Conservation (phyloP, 1,284 basidiomycete species). For the Trichosporon coremiiforme region DNA sequence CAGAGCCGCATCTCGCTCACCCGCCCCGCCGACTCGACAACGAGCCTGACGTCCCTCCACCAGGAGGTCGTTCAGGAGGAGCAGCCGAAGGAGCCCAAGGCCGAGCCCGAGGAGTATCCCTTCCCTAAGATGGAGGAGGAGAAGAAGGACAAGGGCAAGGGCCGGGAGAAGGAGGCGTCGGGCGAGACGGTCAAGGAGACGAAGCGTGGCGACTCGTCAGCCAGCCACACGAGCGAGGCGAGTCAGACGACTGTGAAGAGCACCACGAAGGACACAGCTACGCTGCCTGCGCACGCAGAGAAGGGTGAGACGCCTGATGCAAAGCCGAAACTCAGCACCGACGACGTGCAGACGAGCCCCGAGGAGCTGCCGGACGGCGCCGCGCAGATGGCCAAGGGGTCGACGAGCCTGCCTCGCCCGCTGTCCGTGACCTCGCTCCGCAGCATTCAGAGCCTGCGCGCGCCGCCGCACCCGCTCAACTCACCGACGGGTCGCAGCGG, state of each 20-base stretch:
- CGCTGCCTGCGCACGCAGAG: background rate
- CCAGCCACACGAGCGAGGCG: background rate
- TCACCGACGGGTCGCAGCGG: conserved; percentile 37
- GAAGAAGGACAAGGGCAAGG: too few species aligned
- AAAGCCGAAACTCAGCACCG: background rate
- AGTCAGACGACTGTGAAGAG: background rate
- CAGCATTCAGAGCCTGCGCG: conserved; percentile 49
- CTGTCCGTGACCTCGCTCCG: conserved; percentile 37
- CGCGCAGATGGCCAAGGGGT: background rate
- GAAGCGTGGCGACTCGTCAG: background rate
- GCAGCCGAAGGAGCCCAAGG: conserved; percentile 8
- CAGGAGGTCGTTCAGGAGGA: background rate
- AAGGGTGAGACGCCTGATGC: background rate
- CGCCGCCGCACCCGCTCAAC: conserved; percentile 54
- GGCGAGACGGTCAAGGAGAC: background rate
- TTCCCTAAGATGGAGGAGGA: conserved; percentile 8
- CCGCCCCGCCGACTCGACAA: background rate
- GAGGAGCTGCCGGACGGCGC: conserved; percentile 7
- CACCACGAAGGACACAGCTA: background rate
- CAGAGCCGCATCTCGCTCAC: conserved; percentile 16
- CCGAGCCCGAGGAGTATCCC: conserved; percentile 2
- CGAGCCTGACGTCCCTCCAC: background rate
- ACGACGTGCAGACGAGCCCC: background rate
- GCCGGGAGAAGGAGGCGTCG: background rate
- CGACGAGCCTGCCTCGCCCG: background rate